Base-by-base conservation (phyloP, 306 rosid genomes). In the Malus fusca region DNA sequence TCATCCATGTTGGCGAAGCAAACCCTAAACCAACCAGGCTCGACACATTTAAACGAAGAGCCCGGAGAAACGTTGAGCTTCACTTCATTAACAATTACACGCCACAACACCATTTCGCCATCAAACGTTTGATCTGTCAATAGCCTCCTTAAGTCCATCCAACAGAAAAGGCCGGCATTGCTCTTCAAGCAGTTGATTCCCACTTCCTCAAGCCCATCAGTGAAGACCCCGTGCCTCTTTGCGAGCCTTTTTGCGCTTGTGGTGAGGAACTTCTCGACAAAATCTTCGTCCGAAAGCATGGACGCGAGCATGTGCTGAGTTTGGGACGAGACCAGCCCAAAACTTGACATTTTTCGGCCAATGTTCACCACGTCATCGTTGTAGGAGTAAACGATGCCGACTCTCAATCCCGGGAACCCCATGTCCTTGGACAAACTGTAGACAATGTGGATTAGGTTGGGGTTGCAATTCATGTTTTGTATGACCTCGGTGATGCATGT, bases 11-110 rank as follows among this genome's bases (percentile, higher is more conserved):
- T 95, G 2, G 99, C 97, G 17, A 92, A 90, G 82, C 99, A 95
- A 76, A 92, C 99, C 83, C 99, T 80, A 72, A 79, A 95, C 99
- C 99, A 95, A 56, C 99, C 99, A 0, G 96, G 96, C 66, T 95
- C 99, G 0, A 62, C 44, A 61, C 96, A 91, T 11, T 82, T 82
- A 72, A 90, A 95, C 9, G 99, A 95, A 1, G 97, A 92, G 0
- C 99, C 97, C 0, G 99, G 99, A 0, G 99, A 95, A 17, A 92
- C 97, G n/a, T 95, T 92, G 18, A 95, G 92, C 88, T 88, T 92
- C 79, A 90, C 97, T 15, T 95, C 87, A 5, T 88, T 67, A 28
- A 95, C 83, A 1, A 95, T 88, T 77, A 84, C 71, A 3, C 75
- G 78, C 99, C 99, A 95, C 0, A 92, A 80, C 66, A 26, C 78